These are phyloP conservation scores for Hordeum pubiflorum DNA, from an alignment of 202 grass and related monocot genomes.

Conservation along the genomic window DNA sequence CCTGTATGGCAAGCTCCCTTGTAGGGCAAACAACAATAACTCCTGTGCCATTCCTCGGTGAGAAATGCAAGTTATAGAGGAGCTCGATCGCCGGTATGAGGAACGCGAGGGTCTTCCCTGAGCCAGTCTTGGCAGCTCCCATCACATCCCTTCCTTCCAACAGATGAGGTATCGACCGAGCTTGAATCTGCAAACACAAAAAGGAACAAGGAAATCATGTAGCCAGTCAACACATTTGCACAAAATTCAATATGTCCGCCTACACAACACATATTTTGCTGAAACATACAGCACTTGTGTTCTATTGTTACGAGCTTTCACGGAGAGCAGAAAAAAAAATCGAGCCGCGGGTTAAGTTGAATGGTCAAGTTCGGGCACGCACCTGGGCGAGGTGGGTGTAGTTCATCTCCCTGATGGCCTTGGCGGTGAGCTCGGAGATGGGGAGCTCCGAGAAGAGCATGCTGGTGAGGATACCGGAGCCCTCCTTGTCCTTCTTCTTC, in stretches of 20 bases:
- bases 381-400: conserved; percentile 92
- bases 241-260: not conserved
- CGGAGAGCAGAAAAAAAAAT: not conserved
- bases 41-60: conserved; percentile 73
- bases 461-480: conserved; percentile 63
- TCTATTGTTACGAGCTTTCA: not conserved
- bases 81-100: conserved; percentile 82
- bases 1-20: conserved; percentile 90
- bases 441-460: conserved; percentile 72
- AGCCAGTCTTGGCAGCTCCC: conserved; percentile 90
- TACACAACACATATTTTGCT: not conserved
- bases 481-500: conserved; percentile 23
- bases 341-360: not conserved
- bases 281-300: not conserved
- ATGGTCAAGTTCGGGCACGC: not conserved
- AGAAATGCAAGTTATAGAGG: conserved; percentile 56
- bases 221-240: not conserved
- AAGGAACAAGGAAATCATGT: not conserved
- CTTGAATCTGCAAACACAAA: conserved; percentile 70
- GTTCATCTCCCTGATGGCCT: conserved; percentile 79
- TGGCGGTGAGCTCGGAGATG: conserved; percentile 65
- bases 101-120: conserved; percentile 92
- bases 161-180: conserved; percentile 69
- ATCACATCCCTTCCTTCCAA: conserved; percentile 83
- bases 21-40: conserved; percentile 89